Evolutionary conservation across 176 grass and related monocot genomes (phyloP).

Genomic region (Ensete ventricosum): DNA sequence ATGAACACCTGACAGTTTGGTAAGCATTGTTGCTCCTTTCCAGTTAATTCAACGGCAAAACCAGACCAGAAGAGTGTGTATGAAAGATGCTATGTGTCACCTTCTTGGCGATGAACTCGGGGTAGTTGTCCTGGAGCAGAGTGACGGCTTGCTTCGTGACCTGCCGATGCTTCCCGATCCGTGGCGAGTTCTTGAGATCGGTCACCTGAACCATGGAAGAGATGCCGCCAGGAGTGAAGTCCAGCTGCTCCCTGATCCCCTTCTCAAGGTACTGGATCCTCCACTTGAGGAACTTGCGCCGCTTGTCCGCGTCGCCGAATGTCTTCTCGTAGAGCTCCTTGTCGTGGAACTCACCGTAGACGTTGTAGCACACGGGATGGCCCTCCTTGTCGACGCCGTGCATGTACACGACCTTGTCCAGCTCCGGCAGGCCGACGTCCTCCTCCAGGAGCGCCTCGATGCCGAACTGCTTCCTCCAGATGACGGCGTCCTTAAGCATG

Average conservation of each 20-base stretch:
- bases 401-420: conserved; percentile 8
- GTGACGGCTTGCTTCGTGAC: not conserved
- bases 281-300: conserved; percentile 4
- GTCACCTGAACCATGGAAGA: conserved; percentile 10
- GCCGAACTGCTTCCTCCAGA: conserved; percentile 14
- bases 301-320: conserved; percentile 4
- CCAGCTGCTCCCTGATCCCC: not conserved
- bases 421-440: conserved; percentile 7
- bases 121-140: conserved; percentile 15
- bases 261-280: conserved; percentile 14
- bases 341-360: conserved; percentile 8
- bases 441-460: conserved; percentile 14
- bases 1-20: conserved; percentile 5
- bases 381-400: conserved; percentile 3
- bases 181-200: conserved; percentile 1
- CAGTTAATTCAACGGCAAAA: not conserved
- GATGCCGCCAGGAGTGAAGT: not conserved
- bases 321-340: not conserved
- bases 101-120: conserved; percentile 13
- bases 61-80: not conserved
- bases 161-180: not conserved
- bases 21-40: not conserved
- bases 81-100: not conserved
- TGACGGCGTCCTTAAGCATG: conserved; percentile 3
- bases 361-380: conserved; percentile 11